Conservation (phyloP, 148 eudicot species). For the Dianthus caryophyllus region DNA sequence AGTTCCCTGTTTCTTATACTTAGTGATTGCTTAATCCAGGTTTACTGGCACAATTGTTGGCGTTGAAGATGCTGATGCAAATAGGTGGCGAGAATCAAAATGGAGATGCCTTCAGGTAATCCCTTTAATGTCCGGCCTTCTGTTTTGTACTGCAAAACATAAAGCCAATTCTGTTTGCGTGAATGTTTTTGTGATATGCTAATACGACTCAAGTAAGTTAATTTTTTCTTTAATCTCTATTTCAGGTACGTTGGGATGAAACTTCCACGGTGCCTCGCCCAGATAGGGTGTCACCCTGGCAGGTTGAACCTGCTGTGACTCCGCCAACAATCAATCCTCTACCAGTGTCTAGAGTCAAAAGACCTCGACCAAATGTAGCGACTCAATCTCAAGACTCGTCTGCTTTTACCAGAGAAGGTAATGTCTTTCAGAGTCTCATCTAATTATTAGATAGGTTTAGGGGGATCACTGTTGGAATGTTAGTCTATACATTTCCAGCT, state of each 20-base stretch:
- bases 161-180: neutral
- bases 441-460: neutral
- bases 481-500: neutral
- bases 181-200: neutral
- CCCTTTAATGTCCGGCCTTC: neutral
- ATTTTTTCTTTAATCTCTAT: neutral
- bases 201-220: neutral
- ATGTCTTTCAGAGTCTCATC: neutral
- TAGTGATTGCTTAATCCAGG: conserved; percentile 30
- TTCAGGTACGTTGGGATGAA: conserved; percentile 99
- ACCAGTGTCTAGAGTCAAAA: conserved; percentile 70
- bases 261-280: conserved; percentile 80
- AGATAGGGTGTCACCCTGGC: conserved; percentile 94
- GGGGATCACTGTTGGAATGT: neutral
- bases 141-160: neutral
- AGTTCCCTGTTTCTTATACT: neutral
- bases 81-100: conserved; percentile 75
- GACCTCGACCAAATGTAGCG: conserved; percentile 64
- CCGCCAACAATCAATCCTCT: conserved; percentile 80
- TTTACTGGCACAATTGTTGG: conserved; percentile 98
- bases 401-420: conserved; percentile 87
- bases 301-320: conserved; percentile 75
- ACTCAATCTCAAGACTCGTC: conserved; percentile 73
- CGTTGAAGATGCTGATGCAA: conserved; percentile 69
- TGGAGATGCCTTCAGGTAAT: conserved; percentile 93